These are phyloP conservation scores for Podochytrium sp. DNA, from an alignment of 192 early-diverging fungal species.

Conservation along the genomic window DNA sequence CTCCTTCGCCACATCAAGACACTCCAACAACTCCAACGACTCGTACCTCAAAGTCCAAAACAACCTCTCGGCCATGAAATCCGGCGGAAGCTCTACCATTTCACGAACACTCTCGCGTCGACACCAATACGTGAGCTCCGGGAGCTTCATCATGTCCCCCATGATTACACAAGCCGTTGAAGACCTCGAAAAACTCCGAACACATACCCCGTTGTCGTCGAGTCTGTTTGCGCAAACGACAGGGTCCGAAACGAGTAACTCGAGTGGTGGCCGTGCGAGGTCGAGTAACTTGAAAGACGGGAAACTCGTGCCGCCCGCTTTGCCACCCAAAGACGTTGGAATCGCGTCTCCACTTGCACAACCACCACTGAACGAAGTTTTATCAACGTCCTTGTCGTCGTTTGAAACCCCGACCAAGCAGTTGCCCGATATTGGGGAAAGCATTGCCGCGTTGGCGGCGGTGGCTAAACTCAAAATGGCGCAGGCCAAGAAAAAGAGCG, in stretches of 20 bases:
- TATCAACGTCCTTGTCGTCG: background rate
- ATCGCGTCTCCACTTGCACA: too few species aligned
- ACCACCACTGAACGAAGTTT: too few species aligned
- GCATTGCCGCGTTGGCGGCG: slow-evolving; percentile 23
- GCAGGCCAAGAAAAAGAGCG: slow-evolving; percentile 5
- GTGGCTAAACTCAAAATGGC: slow-evolving; percentile 14
- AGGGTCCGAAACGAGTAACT: background rate
- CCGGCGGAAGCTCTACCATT: background rate
- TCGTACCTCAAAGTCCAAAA: background rate
- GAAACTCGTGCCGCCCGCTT: too few species aligned
- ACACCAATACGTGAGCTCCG: slow-evolving; percentile 10
- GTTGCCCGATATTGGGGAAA: slow-evolving; percentile 5
- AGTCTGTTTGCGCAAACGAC: background rate
- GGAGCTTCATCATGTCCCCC: slow-evolving; percentile 5
- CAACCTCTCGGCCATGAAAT: background rate
- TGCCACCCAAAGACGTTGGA: too few species aligned
- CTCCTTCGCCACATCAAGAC: background rate
- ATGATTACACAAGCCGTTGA: slow-evolving; percentile 28
- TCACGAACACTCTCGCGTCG: slow-evolving; percentile 8
- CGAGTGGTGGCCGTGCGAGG: too few species aligned
- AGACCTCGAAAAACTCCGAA: slow-evolving; percentile 23
- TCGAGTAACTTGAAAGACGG: too few species aligned
- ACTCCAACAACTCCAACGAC: slow-evolving; percentile 12
- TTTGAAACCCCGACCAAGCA: slow-evolving; percentile 19
- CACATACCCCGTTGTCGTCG: slow-evolving; percentile 1